These are phyloP conservation scores for Entrophospora sp. DNA, from an alignment of 192 early-diverging fungal species.

Conservation along the genomic window DNA sequence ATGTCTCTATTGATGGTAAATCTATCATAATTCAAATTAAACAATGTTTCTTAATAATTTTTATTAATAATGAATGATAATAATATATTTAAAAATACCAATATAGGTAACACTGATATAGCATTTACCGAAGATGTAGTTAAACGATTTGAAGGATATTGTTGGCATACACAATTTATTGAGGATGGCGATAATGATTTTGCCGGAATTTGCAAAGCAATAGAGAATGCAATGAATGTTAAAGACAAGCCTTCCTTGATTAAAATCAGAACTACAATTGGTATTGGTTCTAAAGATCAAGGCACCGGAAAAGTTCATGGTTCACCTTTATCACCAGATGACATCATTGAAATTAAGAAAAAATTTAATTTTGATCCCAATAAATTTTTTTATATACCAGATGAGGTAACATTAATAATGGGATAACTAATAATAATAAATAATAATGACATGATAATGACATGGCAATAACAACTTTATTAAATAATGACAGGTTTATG, in stretches of 20 bases:
- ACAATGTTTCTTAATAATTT: background rate
- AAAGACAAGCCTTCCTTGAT: constrained; percentile 86
- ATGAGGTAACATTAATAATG: too few relatives aligned
- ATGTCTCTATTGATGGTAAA: constrained; percentile 87
- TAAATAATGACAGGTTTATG: constrained; percentile 50
- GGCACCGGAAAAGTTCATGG: constrained; percentile 94
- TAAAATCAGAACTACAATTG: constrained; percentile 86
- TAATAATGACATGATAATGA: too few relatives aligned
- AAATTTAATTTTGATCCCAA: constrained; percentile 78
- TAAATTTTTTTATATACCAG: constrained; percentile 60
- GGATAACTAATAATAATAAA: too few relatives aligned
- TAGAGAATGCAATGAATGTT: constrained; percentile 73
- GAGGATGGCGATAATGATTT: constrained; percentile 77
- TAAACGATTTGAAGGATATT: constrained; percentile 84
- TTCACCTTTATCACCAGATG: constrained; percentile 66
- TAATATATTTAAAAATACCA: too few relatives aligned
- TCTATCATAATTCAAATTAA: background rate
- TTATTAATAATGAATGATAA: background rate
- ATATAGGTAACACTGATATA: constrained; percentile 46
- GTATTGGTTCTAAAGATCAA: constrained; percentile 79
- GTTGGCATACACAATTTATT: constrained; percentile 79
- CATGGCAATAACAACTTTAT: too few relatives aligned
- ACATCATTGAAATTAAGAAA: constrained; percentile 72
- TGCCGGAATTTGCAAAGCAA: constrained; percentile 59
- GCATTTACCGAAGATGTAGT: constrained; percentile 90